Evolutionary conservation across 208 protist species (phyloP).

Genomic region (Borovskyia barvae): DNA sequence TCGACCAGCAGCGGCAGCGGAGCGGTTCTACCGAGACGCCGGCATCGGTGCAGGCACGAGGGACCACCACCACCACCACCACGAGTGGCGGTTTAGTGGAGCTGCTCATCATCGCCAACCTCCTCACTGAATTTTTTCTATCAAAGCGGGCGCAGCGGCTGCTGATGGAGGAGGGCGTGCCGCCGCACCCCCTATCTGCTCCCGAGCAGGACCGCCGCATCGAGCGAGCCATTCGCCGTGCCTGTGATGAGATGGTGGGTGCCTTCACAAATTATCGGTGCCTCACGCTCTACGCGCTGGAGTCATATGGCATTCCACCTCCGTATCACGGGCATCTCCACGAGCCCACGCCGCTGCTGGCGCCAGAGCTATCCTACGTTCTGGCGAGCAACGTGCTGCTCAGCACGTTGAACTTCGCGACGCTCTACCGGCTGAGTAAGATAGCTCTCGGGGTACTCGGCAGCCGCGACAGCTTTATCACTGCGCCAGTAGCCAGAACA

Average conservation of each 20-base stretch:
- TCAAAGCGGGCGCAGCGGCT: slow-evolving; percentile 34
- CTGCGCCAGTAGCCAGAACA: background rate
- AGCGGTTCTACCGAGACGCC: background rate
- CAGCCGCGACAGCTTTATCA: background rate
- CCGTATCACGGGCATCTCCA: slow-evolving; percentile 2
- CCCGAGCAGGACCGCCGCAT: slow-evolving; percentile 11
- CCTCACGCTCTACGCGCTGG: slow-evolving; percentile 31
- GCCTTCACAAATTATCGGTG: slow-evolving; percentile 41
- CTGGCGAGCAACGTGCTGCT: slow-evolving; percentile 49
- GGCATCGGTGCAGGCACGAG: background rate
- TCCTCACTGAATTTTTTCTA: slow-evolving; percentile 56
- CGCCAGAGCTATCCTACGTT: slow-evolving; percentile 29
- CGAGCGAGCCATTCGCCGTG: slow-evolving; percentile 33
- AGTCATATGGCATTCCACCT: slow-evolving; percentile 35
- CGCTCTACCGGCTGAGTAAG: slow-evolving; percentile 38
- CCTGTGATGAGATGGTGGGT: slow-evolving; percentile 64
- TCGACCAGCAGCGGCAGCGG: slow-evolving; percentile 4
- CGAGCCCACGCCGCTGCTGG: slow-evolving; percentile 10
- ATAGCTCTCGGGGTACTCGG: slow-evolving; percentile 36
- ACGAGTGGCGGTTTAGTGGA: slow-evolving; percentile 30
- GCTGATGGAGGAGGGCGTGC: slow-evolving; percentile 6
- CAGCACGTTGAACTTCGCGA: slow-evolving; percentile 41
- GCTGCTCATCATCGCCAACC: slow-evolving; percentile 35
- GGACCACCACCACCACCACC: background rate
- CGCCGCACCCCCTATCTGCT: background rate